Evolutionary conservation across 805 yeast species (phyloP).

Genomic region (Kurtzmaniella cleridarum): DNA sequence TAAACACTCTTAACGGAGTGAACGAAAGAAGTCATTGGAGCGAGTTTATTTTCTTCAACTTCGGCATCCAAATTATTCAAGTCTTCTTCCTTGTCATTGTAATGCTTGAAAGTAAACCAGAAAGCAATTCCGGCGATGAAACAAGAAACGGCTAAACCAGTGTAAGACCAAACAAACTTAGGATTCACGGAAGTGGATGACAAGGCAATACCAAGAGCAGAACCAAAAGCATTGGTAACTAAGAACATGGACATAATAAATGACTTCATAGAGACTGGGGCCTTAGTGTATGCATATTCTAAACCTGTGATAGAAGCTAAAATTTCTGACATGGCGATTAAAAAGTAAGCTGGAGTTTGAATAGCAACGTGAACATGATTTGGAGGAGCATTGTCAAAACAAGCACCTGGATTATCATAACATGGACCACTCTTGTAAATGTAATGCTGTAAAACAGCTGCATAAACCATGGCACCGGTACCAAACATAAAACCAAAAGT

Average conservation of each 20-base stretch:
- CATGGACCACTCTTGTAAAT: conserved; percentile 73
- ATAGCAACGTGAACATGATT: conserved; percentile 61
- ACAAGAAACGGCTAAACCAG: conserved; percentile 57
- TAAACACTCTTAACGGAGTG: conserved; percentile 13
- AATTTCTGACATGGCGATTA: conserved; percentile 72
- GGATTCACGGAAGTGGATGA: conserved; percentile 66
- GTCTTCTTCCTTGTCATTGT: conserved; percentile 53
- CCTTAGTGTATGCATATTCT: conserved; percentile 81
- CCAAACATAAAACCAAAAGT: conserved; percentile 65
- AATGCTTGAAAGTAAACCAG: conserved; percentile 54
- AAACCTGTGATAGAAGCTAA: conserved; percentile 77
- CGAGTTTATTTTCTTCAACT: conserved; percentile 11
- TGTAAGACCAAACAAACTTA: conserved; percentile 63
- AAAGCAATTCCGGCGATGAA: conserved; percentile 54
- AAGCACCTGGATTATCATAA: conserved; percentile 55
- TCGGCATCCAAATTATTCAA: conserved; percentile 46
- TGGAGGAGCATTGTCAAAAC: conserved; percentile 40
- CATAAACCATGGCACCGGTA: conserved; percentile 62
- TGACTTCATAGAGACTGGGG: conserved; percentile 65
- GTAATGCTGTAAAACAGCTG: conserved; percentile 68
- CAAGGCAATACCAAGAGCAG: conserved; percentile 71
- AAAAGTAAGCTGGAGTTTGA: conserved; percentile 67
- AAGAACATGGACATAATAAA: conserved; percentile 62
- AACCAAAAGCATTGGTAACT: conserved; percentile 69
- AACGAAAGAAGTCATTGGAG: conserved; percentile 14